A percentile compares a stretch with the other conserved stretches of the same genome.
These are phyloP conservation scores for Podila epicladia DNA, from an alignment of 192 early-diverging fungal species.

Conservation along the genomic window DNA sequence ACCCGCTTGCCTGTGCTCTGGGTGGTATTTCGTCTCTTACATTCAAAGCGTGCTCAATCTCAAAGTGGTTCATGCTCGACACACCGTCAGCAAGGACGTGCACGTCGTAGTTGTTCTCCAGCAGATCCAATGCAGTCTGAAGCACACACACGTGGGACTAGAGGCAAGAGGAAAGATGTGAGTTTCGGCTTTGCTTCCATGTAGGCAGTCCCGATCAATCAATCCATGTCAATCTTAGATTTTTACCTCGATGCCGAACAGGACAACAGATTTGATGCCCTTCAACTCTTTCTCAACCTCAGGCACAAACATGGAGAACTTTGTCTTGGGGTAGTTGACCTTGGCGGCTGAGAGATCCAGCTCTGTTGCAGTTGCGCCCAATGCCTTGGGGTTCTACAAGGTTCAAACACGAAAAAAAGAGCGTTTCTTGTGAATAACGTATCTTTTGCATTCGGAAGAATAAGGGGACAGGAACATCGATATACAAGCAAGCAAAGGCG, in stretches of 20 bases:
- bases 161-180: not conserved
- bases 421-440: not conserved
- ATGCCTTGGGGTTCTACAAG: conserved; percentile 56
- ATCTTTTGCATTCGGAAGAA: conserved; percentile 8
- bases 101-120: conserved; percentile 80
- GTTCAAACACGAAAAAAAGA: not conserved
- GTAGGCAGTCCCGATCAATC: not conserved
- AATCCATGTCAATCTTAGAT: not conserved
- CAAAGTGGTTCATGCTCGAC: conserved; percentile 84
- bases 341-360: conserved; percentile 75
- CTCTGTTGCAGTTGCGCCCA: conserved; percentile 82
- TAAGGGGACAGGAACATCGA: not conserved
- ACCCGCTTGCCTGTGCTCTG: no score
- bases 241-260: conserved; percentile 91
- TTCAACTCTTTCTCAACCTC: conserved; percentile 66
- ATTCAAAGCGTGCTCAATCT: conserved; percentile 84
- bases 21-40: conserved; percentile 50
- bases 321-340: conserved; percentile 76
- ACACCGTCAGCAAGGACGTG: conserved; percentile 95
- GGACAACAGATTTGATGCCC: conserved; percentile 73
- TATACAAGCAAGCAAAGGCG: not conserved
- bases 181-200: not conserved
- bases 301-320: conserved; percentile 89
- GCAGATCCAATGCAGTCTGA: conserved; percentile 92
- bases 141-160: conserved; percentile 94